Conservation (phyloP, 2,329 filamentous ascomycete species). For the Thermochaetoides dissita region DNA sequence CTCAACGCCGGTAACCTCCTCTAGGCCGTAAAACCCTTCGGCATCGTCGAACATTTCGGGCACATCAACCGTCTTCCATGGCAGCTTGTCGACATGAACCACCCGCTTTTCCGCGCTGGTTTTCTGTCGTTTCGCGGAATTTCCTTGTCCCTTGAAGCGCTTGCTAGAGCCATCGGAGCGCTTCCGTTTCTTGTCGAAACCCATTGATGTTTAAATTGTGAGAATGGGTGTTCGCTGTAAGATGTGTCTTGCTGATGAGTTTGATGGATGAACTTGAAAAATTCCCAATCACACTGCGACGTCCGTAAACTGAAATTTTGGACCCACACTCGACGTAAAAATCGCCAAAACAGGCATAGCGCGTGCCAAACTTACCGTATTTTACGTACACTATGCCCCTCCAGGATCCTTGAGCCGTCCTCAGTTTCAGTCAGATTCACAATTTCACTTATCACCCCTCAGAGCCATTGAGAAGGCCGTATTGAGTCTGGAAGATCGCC, state of each 20-base stretch:
- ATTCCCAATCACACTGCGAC: conserved; percentile 1
- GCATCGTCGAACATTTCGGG: conserved; percentile 73
- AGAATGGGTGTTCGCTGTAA: not conserved
- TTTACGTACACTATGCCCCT: too few species aligned
- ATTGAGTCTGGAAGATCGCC: too few species aligned
- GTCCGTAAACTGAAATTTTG: too few species aligned
- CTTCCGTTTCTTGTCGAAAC: conserved; percentile 18
- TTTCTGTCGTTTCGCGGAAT: conserved; percentile 17
- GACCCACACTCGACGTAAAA: too few species aligned
- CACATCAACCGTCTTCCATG: conserved; percentile 47
- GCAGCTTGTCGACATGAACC: conserved; percentile 33
- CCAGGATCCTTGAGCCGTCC: too few species aligned
- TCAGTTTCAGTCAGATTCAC: too few species aligned
- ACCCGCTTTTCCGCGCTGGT: conserved; percentile 18
- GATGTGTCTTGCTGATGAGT: too few species aligned
- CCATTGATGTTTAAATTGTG: conserved; percentile 4
- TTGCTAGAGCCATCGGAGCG: conserved; percentile 11
- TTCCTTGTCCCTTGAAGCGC: conserved; percentile 5
- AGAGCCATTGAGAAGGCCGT: too few species aligned
- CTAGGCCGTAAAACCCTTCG: conserved; percentile 84
- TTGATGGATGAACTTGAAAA: conserved; percentile 6
- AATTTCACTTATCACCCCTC: too few species aligned
- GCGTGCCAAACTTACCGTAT: too few species aligned
- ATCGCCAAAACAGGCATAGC: too few species aligned
- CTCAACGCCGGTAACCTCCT: conserved; percentile 84